Evolutionary conservation across 2,329 filamentous ascomycete genomes (phyloP).

Genomic region (Ilyonectria mors-panacis): DNA sequence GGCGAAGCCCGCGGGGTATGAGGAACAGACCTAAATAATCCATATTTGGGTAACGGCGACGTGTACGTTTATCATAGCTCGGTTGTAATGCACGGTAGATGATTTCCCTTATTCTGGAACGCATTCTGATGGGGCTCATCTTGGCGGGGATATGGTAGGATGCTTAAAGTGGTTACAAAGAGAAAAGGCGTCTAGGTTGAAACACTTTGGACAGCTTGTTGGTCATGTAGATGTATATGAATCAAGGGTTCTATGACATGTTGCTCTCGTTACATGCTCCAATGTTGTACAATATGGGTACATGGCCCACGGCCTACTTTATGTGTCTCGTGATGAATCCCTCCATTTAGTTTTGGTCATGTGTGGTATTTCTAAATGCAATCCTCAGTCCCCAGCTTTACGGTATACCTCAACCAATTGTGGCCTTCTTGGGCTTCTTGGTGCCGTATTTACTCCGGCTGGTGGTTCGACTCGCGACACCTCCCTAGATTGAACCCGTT

Average conservation of each 20-base stretch:
- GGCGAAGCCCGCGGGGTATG: slow-evolving; percentile 88
- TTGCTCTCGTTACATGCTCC: slow-evolving; percentile 27
- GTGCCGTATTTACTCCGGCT: slow-evolving; percentile 97
- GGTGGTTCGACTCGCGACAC: slow-evolving; percentile 86
- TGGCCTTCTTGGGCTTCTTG: slow-evolving; percentile 95
- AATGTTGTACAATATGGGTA: slow-evolving; percentile 49
- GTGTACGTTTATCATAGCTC: slow-evolving; percentile 43
- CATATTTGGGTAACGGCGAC: slow-evolving; percentile 10
- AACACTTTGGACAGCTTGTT: slow-evolving; percentile 47
- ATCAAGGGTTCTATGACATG: slow-evolving; percentile 41
- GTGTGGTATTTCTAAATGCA: neutral
- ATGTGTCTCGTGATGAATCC: slow-evolving; percentile 29
- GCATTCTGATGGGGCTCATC: slow-evolving; percentile 35
- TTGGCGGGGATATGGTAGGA: slow-evolving; percentile 35
- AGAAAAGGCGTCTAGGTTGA: slow-evolving; percentile 49
- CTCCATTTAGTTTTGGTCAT: slow-evolving; percentile 10
- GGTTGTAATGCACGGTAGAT: slow-evolving; percentile 43
- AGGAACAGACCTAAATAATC: slow-evolving; percentile 72
- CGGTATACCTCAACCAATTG: slow-evolving; percentile 62
- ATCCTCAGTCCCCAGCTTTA: slow-evolving; percentile 7
- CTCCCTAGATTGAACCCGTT: slow-evolving; percentile 73
- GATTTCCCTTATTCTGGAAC: slow-evolving; percentile 37
- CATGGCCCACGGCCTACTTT: slow-evolving; percentile 40
- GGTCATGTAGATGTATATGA: slow-evolving; percentile 49
- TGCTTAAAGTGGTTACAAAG: slow-evolving; percentile 38